Conservation (phyloP, 805 yeast species). For the Kluyveromyces lactis region DNA sequence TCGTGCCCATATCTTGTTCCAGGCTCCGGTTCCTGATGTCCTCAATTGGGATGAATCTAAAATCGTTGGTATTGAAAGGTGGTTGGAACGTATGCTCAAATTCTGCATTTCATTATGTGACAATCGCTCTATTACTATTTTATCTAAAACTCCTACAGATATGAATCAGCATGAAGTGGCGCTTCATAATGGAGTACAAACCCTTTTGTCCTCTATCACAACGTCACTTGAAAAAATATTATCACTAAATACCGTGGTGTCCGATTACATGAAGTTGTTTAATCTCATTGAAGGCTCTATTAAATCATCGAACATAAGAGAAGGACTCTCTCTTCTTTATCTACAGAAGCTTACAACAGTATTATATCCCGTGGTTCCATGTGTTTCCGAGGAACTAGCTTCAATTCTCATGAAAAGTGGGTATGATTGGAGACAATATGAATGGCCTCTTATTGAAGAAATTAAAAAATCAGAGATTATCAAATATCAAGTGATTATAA, state of each 20-base stretch:
- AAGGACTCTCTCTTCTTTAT: constrained; percentile 38
- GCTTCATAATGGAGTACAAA: constrained; percentile 51
- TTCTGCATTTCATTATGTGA: constrained; percentile 8
- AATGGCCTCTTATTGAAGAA: constrained; percentile 55
- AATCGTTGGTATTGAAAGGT: constrained; percentile 80
- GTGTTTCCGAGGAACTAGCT: constrained; percentile 77
- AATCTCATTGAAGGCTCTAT: constrained; percentile 37
- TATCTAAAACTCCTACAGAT: constrained; percentile 11
- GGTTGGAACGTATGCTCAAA: constrained; percentile 57
- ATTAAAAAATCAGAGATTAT: constrained; percentile 30
- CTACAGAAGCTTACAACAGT: constrained; percentile 48
- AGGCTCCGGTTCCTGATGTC: constrained; percentile 77
- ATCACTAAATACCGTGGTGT: constrained; percentile 74
- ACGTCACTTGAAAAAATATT: constrained; percentile 50
- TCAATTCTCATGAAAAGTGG: constrained; percentile 32
- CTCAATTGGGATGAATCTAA: constrained; percentile 86
- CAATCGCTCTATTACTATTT: constrained; percentile 3
- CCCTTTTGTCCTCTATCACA: constrained; percentile 41
- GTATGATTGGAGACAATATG: constrained; percentile 25
- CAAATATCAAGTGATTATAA: constrained; percentile 54
- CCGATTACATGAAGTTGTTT: constrained; percentile 84
- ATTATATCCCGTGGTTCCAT: constrained; percentile 77
- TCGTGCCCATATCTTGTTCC: constrained; percentile 86
- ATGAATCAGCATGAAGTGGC: constrained; percentile 39
- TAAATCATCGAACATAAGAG: constrained; percentile 30